Evolutionary conservation across 805 yeast species (phyloP), one percentile per base, ranked within the genome.

Genomic region (Ogataea pini): DNA sequence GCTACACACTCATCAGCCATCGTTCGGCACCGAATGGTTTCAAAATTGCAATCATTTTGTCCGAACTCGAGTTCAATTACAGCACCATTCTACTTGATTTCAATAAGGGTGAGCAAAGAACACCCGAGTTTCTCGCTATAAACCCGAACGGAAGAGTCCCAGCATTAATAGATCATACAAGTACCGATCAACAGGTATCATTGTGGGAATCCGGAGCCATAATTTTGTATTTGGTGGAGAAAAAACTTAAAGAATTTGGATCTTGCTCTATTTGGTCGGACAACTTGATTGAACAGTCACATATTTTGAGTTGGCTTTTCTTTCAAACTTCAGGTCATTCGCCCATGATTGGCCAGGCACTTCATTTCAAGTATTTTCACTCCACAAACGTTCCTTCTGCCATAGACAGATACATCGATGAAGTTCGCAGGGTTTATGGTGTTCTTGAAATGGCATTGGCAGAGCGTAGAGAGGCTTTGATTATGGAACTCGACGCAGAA

Each of bases 311-410:
- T 6, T 91, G 97, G 97, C 74, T 92, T 32, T 91, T 89, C 62
- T 91, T 91, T 74, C 98, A 91, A 70, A 89, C 97, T 2, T 86
- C 95, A 4, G 97, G 98, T 6, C 97, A 90, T 65, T 96, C 97
- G 0, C 97, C 97, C n/a, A 91, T 91, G 96, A 87, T 91, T 59
- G 97, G 97, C 16, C 97, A 91, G 69, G 97, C 97, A 7, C 76
- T 92, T 58, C 97, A 92, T 71, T 92, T 91, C 72, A 78, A 91
- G 61, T 89, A 88, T 65, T 89, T 91, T 75, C 97, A 91, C 65
- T 79, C 91, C 6, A 85, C 85, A 51, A 83, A 83, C 46, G 89
- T 91, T 2, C 89, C 92, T 16, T 80, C 89, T 49, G 97, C 97
- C 0, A 88, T 91, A 17, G 96, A 89, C 58, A 74, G 97, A 62